Evolutionary conservation across 2,329 filamentous ascomycete species (phyloP), one percentile per base, ranked within the genome.

Genomic region (Penicillium sp.): DNA sequence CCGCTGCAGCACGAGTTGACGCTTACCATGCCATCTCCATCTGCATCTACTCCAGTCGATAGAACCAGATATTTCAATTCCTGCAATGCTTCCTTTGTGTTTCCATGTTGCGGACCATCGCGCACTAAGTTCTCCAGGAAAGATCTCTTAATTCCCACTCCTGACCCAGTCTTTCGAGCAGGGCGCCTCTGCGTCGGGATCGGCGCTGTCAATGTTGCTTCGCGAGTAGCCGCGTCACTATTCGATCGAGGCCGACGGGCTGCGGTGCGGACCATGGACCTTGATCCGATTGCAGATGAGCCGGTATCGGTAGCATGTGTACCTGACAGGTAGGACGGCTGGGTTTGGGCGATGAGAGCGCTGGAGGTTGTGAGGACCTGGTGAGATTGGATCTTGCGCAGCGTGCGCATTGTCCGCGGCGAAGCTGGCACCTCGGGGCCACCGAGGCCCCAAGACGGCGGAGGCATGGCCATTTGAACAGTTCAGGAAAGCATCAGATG

Each of bases 331-430:
- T 56, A 64, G 33, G 67, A 60, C 7, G 63, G 64, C 13, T 70
- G 65, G 60, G 72, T 81, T 41, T 77, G 82, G 47, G 83, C 82
- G 70, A 88, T 86, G 69, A 88, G 85, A n/a, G 87, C 83, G 67
- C 87, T 86, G 63, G 88, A 79, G 0, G 85, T 85, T 72, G 71
- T 91, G 77, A 75, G 84, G 81, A 78, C 71, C 59, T 92, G 89
- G 52, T 90, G 89, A 35, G 90, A 92, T 75, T 92, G 89, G 33
- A 91, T 85, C 72, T 89, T 88, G 66, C 90, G 85, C 60, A 92
- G 81, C 49, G 85, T 83, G 68, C 89, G 85, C 71, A 87, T 85
- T 27, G 86, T 86, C 61, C 86, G 83, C 44, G 87, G 87, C 31
- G 87, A 87, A 61, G 86, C 82, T 37, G 73, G 73, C 47, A 68